Base-by-base conservation (phyloP, 108 stramenopile species). In the Fragilaria radians region DNA sequence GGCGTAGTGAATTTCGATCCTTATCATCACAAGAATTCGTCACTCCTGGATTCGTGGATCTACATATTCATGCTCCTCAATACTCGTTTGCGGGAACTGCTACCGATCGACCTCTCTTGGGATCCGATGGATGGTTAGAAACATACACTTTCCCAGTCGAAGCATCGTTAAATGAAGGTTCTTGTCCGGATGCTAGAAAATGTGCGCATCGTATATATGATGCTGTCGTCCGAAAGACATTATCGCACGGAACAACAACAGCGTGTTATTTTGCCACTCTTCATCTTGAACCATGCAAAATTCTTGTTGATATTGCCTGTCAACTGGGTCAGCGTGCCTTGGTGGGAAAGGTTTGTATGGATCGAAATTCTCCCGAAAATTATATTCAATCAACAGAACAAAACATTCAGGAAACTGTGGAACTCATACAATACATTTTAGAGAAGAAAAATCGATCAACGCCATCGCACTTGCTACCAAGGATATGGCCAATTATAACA, bases 291-390 rank as follows among this genome's bases (percentile, higher is more conserved):
- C 73, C 81, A 14, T 72, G 72, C 65, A 70, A 81, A 65, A 49
- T 66, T 0, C 70, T 88, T 28, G 81, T 76, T 29, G 81, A 85
- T 54, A 57, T 78, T 2, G 63, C 75, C 29, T 24, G 63, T n/a
- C 46, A 59, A 7, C 48, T 52, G 14, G 83, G 83, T n/a, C 81
- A 83, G 48, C 72, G 86, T n/a, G 83, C 83, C 3, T 60, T 78
- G 32, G 75, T 88, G n/a, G 86, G 86, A 7, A 88, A 88, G 62
- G 87, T 88, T 34, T 64, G 71, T 67, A 88, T 88, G 87, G 87
- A 88, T 59, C 71, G 81, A n/a, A 81, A 88, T 64, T 42, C 59
- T 28, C 83, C 79, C 31, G 53, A 59, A n/a, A 54, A 66, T 34
- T 80, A 81, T 46, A n/a, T 48, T 14, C 84, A 88, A 62, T 63